Conservation (phyloP, 140 eudicot genomes). For the Ambrosia hybrid region DNA sequence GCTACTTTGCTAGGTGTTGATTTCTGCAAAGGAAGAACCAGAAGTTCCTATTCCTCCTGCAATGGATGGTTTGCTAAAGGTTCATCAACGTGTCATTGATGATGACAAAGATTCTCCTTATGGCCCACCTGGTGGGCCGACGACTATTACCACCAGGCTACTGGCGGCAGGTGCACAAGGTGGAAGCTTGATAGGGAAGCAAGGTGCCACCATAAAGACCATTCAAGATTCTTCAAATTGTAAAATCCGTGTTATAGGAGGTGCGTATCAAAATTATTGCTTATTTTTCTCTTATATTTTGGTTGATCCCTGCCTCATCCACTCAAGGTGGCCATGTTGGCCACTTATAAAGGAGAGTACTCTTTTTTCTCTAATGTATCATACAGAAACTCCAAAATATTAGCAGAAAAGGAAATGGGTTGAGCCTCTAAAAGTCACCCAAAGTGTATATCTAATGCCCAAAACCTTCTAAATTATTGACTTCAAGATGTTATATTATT, state of each 20-base stretch:
- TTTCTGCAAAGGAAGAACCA: slow-evolving; percentile 92
- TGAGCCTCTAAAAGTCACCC: no score
- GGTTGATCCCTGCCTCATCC: no score
- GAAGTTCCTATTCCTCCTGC: slow-evolving; percentile 72
- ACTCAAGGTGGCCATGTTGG: no score
- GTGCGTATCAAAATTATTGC: not conserved
- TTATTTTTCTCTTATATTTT: no score
- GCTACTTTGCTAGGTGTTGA: slow-evolving; percentile 51
- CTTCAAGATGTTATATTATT: no score
- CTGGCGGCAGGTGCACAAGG: slow-evolving; percentile 92
- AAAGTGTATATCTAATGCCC: no score
- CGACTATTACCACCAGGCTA: slow-evolving; percentile 63
- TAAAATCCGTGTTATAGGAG: slow-evolving; percentile 73
- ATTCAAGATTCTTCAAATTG: slow-evolving; percentile 84
- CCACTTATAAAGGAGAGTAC: no score
- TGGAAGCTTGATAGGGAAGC: slow-evolving; percentile 96
- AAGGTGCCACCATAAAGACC: slow-evolving; percentile 84
- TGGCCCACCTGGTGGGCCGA: slow-evolving; percentile 46
- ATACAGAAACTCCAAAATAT: no score
- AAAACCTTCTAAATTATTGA: no score
- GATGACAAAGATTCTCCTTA: slow-evolving; percentile 53
- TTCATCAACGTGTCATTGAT: slow-evolving; percentile 75
- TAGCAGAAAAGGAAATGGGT: no score
- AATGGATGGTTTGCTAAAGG: slow-evolving; percentile 74
- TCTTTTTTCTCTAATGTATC: no score